Percentiles rank a stretch among this genome's conserved stretches.
Conservation (phyloP, 805 yeast species). For the Metschnikowia aberdeeniae region DNA sequence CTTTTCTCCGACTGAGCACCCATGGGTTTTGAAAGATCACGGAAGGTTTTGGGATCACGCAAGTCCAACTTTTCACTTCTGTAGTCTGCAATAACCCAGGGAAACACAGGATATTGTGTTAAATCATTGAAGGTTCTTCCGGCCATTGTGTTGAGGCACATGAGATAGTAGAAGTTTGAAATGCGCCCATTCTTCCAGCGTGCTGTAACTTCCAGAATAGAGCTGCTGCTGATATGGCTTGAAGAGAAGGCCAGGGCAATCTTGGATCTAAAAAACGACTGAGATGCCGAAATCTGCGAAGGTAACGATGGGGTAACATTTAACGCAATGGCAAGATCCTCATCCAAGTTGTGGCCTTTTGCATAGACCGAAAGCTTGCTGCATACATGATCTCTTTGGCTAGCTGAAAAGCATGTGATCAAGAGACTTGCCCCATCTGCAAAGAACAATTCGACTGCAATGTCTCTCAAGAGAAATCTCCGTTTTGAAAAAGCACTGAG, state of each 20-base stretch:
- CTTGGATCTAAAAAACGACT: slow-evolving; percentile 22
- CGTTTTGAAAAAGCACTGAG: slow-evolving; percentile 66
- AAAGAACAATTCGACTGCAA: slow-evolving; percentile 75
- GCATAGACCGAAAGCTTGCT: slow-evolving; percentile 46
- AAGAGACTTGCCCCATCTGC: slow-evolving; percentile 67
- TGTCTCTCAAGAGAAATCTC: slow-evolving; percentile 73
- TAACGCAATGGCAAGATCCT: slow-evolving; percentile 51
- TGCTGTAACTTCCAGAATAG: slow-evolving; percentile 43
- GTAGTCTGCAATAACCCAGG: slow-evolving; percentile 87
- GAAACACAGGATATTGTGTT: slow-evolving; percentile 89
- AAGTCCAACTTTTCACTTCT: slow-evolving; percentile 67
- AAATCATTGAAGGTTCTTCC: slow-evolving; percentile 87
- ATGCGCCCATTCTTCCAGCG: slow-evolving; percentile 76
- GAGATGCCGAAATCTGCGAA: slow-evolving; percentile 11
- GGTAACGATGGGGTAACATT: slow-evolving; percentile 39
- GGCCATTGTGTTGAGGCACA: slow-evolving; percentile 76
- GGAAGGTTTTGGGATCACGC: slow-evolving; percentile 52
- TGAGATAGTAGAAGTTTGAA: slow-evolving; percentile 78
- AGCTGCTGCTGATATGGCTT: slow-evolving; percentile 22
- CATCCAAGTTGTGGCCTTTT: slow-evolving; percentile 48
- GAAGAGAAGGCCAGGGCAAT: slow-evolving; percentile 35
- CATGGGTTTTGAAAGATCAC: slow-evolving; percentile 87
- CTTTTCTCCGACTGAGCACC: slow-evolving; percentile 73
- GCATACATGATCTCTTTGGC: slow-evolving; percentile 55
- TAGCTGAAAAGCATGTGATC: slow-evolving; percentile 55